These are phyloP conservation scores for Plasmodium malariae DNA, from an alignment of 169 alveolate genomes.

Conservation along the genomic window DNA sequence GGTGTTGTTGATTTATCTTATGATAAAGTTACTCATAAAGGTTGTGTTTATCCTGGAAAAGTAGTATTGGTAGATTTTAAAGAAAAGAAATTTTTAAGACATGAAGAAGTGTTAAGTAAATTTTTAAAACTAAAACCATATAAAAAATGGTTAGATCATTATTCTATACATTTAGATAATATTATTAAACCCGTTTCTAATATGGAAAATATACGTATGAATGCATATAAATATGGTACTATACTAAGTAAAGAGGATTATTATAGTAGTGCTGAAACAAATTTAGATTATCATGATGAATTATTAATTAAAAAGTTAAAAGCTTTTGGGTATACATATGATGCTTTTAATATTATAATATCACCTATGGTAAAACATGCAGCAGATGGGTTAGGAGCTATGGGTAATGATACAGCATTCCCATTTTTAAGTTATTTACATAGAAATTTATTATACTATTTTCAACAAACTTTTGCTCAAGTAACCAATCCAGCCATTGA, in stretches of 20 bases:
- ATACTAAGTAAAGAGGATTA: constrained; percentile 26
- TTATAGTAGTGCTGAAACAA: not conserved
- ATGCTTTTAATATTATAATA: constrained; percentile 74
- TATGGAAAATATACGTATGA: constrained; percentile 77
- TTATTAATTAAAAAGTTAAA: constrained; percentile 71
- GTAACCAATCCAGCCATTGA: constrained; percentile 88
- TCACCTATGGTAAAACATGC: constrained; percentile 77
- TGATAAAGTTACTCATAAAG: constrained; percentile 78
- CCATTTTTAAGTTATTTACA: constrained; percentile 79
- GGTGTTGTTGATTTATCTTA: constrained; percentile 82
- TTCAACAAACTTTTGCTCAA: constrained; percentile 85
- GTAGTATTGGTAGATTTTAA: constrained; percentile 82
- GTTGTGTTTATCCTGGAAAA: constrained; percentile 84
- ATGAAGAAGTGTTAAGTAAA: constrained; percentile 73
- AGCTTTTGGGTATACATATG: constrained; percentile 79
- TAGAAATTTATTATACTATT: constrained; percentile 80
- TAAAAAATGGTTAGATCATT: constrained; percentile 78
- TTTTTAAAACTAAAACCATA: constrained; percentile 46
- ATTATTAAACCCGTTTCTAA: constrained; percentile 71
- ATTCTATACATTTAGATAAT: constrained; percentile 66
- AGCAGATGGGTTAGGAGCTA: constrained; percentile 77
- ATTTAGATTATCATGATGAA: constrained; percentile 48
- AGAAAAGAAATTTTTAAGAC: constrained; percentile 67
- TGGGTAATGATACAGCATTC: constrained; percentile 78
- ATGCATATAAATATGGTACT: constrained; percentile 72